These are phyloP conservation scores for Fusarium euwallaceae DNA, from an alignment of 2,329 filamentous ascomycete genomes.

Conservation along the genomic window DNA sequence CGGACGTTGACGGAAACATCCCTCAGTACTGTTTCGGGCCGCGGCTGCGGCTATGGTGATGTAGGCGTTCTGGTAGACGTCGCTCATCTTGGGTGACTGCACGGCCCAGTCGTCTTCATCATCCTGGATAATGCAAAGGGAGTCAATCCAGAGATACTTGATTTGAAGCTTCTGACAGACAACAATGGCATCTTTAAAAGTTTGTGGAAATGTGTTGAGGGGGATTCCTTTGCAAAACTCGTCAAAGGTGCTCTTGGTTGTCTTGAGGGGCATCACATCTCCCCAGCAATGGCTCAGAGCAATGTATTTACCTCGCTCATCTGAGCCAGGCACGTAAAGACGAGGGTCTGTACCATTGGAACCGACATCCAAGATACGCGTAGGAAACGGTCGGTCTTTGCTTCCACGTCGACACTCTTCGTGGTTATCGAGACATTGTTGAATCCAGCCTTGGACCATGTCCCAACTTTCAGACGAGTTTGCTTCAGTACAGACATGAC, in stretches of 20 bases:
- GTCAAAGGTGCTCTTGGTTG: neutral
- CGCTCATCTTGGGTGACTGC: neutral
- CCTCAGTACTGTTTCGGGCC: neutral
- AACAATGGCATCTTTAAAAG: neutral
- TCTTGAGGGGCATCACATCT: neutral
- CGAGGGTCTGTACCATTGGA: neutral
- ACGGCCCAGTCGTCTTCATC: neutral
- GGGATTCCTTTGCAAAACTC: neutral
- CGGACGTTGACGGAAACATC: neutral
- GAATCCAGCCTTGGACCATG: neutral
- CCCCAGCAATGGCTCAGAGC: neutral
- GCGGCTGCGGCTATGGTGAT: neutral
- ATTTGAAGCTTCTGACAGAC: neutral
- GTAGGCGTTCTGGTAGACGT: neutral
- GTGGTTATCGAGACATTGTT: neutral
- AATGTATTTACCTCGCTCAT: neutral
- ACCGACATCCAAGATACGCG: neutral
- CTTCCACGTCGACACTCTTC: neutral
- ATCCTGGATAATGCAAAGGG: neutral
- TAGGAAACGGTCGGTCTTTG: neutral
- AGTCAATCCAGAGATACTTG: neutral
- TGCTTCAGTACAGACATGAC: neutral
- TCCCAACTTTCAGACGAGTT: neutral
- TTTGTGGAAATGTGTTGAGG: neutral
- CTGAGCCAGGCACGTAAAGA: neutral